These are phyloP conservation scores for Diplodia seriata DNA, from an alignment of 2,329 filamentous ascomycete genomes.

Conservation along the genomic window DNA sequence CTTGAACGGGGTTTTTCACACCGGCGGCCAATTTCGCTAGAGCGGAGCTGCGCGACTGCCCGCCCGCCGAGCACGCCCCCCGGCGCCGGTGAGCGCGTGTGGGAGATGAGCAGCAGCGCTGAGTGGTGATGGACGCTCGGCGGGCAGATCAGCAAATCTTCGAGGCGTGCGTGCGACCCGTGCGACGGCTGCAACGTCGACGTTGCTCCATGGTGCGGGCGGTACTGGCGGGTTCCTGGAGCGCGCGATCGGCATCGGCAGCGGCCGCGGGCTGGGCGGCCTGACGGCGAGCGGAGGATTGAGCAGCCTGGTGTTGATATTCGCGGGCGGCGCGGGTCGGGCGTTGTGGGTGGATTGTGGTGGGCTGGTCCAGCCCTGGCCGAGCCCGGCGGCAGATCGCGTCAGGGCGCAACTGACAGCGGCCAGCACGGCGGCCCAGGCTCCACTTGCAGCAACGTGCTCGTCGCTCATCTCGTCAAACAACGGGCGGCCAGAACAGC, in stretches of 20 bases:
- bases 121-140: slow-evolving; percentile 11
- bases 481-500: slow-evolving; percentile 6
- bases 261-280: slow-evolving; percentile 4
- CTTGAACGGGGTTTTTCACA: slow-evolving; percentile 24
- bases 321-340: slow-evolving; percentile 4
- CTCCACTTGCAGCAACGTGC: slow-evolving; percentile 1
- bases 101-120: slow-evolving; percentile 9
- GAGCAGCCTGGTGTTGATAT: not conserved
- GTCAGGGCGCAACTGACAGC: not conserved
- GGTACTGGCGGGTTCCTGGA: not conserved
- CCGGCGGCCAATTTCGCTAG: slow-evolving; percentile 27
- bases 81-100: slow-evolving; percentile 13
- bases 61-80: slow-evolving; percentile 4
- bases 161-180: not conserved
- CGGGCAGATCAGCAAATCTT: slow-evolving; percentile 25
- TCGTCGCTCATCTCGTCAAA: slow-evolving; percentile 23
- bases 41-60: slow-evolving; percentile 10
- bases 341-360: not conserved
- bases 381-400: slow-evolving; percentile 10
- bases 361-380: not conserved
- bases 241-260: slow-evolving; percentile 1
- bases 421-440: slow-evolving; percentile 7
- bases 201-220: not conserved
- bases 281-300: not conserved
- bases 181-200: not conserved